Evolutionary conservation across 2,329 filamentous ascomycete genomes (phyloP).

Genomic region (Penicillium sp.): DNA sequence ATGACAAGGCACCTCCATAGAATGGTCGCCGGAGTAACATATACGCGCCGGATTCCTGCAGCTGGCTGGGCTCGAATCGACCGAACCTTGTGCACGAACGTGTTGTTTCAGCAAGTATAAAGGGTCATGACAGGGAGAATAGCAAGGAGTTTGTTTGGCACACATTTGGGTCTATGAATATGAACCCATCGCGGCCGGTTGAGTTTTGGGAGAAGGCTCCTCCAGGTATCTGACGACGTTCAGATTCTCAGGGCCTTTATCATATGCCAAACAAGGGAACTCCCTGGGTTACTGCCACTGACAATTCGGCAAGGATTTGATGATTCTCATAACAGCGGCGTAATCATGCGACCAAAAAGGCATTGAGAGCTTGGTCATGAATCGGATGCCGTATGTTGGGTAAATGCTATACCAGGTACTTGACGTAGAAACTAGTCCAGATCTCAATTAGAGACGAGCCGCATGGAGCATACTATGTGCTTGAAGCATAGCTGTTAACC

Average conservation of each 20-base stretch:
- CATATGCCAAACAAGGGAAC: background rate
- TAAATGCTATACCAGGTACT: background rate
- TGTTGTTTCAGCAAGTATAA: background rate
- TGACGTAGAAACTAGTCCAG: background rate
- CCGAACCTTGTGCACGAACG: background rate
- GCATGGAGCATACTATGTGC: background rate
- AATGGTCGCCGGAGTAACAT: background rate
- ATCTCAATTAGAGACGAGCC: background rate
- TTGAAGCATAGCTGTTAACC: background rate
- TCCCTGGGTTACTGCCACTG: background rate
- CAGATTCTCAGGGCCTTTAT: no score
- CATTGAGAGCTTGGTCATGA: background rate
- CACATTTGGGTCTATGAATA: background rate
- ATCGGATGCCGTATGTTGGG: background rate
- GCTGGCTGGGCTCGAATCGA: background rate
- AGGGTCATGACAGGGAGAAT: background rate
- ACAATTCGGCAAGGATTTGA: background rate
- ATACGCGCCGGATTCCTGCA: background rate
- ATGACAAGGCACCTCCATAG: background rate
- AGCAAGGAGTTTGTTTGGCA: background rate
- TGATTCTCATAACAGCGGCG: background rate
- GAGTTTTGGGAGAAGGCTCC: background rate
- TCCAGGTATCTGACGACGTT: background rate
- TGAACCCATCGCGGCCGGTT: background rate
- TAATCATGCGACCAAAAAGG: background rate